Percentiles rank a stretch among this genome's conserved stretches.
Evolutionary conservation across 1,284 basidiomycete genomes (phyloP).

Genomic region (Heterobasidion parviporum): DNA sequence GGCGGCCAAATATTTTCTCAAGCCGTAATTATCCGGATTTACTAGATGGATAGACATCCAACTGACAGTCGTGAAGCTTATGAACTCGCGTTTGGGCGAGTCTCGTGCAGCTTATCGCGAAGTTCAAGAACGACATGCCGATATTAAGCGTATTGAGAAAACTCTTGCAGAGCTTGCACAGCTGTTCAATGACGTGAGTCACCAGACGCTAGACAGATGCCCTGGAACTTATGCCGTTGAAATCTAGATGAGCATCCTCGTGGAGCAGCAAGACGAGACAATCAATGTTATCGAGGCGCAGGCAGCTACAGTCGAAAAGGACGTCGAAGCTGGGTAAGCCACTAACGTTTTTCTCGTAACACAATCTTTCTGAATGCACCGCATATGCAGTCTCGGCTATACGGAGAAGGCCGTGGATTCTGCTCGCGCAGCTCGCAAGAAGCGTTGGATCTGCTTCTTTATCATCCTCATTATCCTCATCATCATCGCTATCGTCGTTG

Average conservation of each 20-base stretch:
- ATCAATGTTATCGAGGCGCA: slow-evolving; percentile 75
- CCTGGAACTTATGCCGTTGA: slow-evolving; percentile 2
- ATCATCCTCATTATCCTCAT: slow-evolving; percentile 47
- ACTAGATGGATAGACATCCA: not conserved
- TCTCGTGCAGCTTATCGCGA: slow-evolving; percentile 90
- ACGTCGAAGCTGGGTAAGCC: slow-evolving; percentile 77
- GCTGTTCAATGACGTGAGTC: slow-evolving; percentile 84
- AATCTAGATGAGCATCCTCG: slow-evolving; percentile 76
- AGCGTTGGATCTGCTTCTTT: slow-evolving; percentile 89
- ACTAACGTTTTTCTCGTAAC: not conserved
- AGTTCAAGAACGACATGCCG: slow-evolving; percentile 93
- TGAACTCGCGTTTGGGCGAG: slow-evolving; percentile 87
- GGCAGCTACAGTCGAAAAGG: slow-evolving; percentile 67
- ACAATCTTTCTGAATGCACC: not conserved
- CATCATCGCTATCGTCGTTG: slow-evolving; percentile 58
- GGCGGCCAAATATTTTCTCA: slow-evolving; percentile 91
- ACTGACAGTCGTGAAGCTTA: slow-evolving; percentile 41
- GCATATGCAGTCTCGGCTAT: slow-evolving; percentile 52
- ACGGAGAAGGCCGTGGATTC: slow-evolving; percentile 82
- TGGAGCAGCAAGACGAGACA: slow-evolving; percentile 88
- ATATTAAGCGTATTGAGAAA: slow-evolving; percentile 91
- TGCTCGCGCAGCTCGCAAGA: slow-evolving; percentile 86
- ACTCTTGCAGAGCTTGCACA: slow-evolving; percentile 92
- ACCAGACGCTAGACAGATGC: not conserved
- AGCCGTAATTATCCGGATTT: slow-evolving; percentile 50